Evolutionary conservation across 257 asterid species (phyloP), one percentile per base, ranked within the genome.

Genomic region (Catharanthus roseus): DNA sequence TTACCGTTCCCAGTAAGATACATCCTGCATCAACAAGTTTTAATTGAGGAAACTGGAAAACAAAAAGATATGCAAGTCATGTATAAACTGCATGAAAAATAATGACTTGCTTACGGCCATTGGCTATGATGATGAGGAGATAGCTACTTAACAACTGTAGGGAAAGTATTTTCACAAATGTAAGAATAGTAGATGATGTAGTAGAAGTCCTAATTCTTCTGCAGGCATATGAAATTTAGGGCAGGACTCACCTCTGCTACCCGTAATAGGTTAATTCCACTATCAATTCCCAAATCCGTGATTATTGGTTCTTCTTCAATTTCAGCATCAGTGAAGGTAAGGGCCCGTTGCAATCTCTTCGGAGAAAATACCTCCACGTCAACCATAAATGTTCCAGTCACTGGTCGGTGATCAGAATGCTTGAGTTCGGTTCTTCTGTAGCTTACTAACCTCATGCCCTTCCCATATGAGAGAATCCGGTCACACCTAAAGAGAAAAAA

Each of bases 401-500:
- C 96, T 0, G 99, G 98, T 36, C 97, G 89, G 85, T 95, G 99
- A 77, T 95, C 99, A 7, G 99, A 95, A 68, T 91, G 75, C 80
- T 68, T 86, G 18, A 85, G 72, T 74, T 95, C 99, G 2, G 88
- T 73, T 79, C 98, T 88, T 72, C 79, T 71, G 19, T 95, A 95
- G 72, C 87, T 83, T 67, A 85, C 63, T 77, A 77, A 82, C 90
- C 82, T 85, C 85, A 88, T 84, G 70, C 98, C 99, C 50, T 85
- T 81, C 75, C 99, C 99, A 19, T 72, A 82, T 10, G 97, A 89
- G 65, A 95, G 89, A 60, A 95, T 75, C 4, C 99, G 93, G 74
- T 95, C 99, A 69, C 98, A 91, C 99, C 99, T 95, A 80, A 51
- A 65, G 41, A 65, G 39, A 18, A 42, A 72, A 62, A n/a, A n/a